These are phyloP conservation scores for Hanseniaspora mollemarum DNA, from an alignment of 805 yeast species.

Conservation along the genomic window DNA sequence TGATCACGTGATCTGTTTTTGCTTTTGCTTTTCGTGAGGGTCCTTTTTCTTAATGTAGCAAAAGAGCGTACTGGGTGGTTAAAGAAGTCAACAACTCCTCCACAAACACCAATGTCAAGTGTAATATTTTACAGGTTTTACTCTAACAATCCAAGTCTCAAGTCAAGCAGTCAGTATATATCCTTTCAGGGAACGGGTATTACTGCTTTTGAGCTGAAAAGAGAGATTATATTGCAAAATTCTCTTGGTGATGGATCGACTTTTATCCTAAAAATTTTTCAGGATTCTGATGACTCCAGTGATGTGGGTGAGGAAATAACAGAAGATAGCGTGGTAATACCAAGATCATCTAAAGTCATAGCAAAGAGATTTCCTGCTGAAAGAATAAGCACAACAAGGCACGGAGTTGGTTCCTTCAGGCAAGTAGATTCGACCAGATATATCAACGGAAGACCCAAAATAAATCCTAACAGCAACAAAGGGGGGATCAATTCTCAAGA, in stretches of 20 bases:
- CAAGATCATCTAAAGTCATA: slow-evolving; percentile 73
- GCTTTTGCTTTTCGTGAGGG: no score
- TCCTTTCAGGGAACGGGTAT: slow-evolving; percentile 93
- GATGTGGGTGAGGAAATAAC: slow-evolving; percentile 64
- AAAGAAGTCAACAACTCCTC: neutral
- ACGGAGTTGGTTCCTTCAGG: slow-evolving; percentile 35
- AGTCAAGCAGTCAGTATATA: slow-evolving; percentile 7
- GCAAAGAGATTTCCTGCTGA: slow-evolving; percentile 69
- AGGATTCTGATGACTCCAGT: slow-evolving; percentile 34
- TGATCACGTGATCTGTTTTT: no score
- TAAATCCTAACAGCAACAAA: slow-evolving; percentile 26
- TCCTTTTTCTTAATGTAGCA: no score
- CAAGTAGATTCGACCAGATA: slow-evolving; percentile 50
- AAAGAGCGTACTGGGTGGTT: no score
- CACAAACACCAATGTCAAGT: slow-evolving; percentile 1
- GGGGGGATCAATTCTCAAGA: slow-evolving; percentile 19
- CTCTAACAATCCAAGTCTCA: slow-evolving; percentile 18
- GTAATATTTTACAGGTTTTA: slow-evolving; percentile 12
- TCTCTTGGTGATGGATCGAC: slow-evolving; percentile 74
- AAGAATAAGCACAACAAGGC: slow-evolving; percentile 23
- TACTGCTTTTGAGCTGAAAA: slow-evolving; percentile 84
- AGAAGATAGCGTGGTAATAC: slow-evolving; percentile 84
- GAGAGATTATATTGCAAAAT: slow-evolving; percentile 75
- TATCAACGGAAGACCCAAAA: slow-evolving; percentile 58
- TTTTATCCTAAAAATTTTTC: slow-evolving; percentile 59